Conservation (phyloP, 2,329 filamentous ascomycete genomes). For the Fusarium ambrosium region DNA sequence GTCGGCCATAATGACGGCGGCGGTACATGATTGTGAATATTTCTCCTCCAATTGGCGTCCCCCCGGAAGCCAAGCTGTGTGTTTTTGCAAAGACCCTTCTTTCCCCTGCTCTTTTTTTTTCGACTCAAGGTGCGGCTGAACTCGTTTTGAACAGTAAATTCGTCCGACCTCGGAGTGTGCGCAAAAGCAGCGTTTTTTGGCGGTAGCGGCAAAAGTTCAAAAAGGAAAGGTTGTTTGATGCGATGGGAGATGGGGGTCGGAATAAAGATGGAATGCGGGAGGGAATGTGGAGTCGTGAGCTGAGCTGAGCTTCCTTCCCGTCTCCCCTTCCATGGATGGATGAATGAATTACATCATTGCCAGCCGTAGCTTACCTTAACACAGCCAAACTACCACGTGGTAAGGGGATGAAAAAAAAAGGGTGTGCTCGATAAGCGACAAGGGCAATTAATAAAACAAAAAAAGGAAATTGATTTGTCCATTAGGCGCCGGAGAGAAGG, state of each 20-base stretch:
- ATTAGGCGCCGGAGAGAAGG: background rate
- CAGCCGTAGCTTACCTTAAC: constrained; percentile 5
- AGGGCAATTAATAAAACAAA: constrained; percentile 1
- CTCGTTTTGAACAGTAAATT: background rate
- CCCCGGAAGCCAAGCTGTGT: constrained; percentile 1
- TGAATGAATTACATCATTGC: constrained; percentile 44
- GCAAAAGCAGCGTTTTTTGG: background rate
- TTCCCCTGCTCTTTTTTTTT: constrained; percentile 15
- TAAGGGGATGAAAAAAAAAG: constrained; percentile 4
- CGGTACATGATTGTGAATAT: constrained; percentile 41
- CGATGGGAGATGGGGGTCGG: constrained; percentile 8
- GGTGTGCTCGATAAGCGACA: background rate
- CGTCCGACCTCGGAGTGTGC: constrained; percentile 5
- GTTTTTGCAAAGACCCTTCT: constrained; percentile 11
- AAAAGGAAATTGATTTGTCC: constrained; percentile 4
- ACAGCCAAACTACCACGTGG: constrained; percentile 7
- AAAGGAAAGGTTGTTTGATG: constrained; percentile 1
- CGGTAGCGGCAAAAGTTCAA: constrained; percentile 5
- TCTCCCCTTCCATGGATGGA: constrained; percentile 4
- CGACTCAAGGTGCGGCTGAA: background rate
- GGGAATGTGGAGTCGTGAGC: constrained; percentile 39
- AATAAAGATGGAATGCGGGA: constrained; percentile 30
- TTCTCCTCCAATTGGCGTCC: constrained; percentile 10
- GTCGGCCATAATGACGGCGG: constrained; percentile 49
- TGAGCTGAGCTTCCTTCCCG: constrained; percentile 28